These are phyloP conservation scores for Nicotiana obtusifolia DNA, from an alignment of 257 asterid species.

Conservation along the genomic window DNA sequence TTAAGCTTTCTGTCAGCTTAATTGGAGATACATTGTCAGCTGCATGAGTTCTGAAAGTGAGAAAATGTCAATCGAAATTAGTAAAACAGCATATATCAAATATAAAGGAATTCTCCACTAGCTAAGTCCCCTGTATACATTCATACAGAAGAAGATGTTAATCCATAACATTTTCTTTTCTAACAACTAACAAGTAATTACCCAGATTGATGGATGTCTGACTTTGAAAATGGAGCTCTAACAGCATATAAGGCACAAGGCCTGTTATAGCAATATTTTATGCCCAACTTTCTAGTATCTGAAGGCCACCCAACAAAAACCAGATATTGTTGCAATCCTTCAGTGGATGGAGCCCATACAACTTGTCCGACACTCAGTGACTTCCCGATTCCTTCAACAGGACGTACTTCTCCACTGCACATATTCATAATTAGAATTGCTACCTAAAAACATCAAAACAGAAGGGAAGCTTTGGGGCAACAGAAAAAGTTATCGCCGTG, in stretches of 20 bases:
- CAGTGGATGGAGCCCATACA: constrained; percentile 76
- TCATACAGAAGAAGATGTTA: neutral
- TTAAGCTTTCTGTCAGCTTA: constrained; percentile 55
- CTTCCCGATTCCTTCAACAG: constrained; percentile 56
- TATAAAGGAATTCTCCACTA: neutral
- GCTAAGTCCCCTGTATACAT: neutral
- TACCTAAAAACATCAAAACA: constrained; percentile 6
- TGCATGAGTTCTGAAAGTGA: constrained; percentile 34
- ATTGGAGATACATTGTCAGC: constrained; percentile 33
- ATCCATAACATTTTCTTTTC: neutral
- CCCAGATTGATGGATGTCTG: constrained; percentile 41
- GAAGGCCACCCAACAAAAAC: constrained; percentile 96
- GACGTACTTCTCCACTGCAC: constrained; percentile 72
- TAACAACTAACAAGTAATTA: constrained; percentile 13
- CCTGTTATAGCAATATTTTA: constrained; percentile 80
- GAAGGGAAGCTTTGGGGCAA: too few relatives aligned
- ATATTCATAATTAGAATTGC: constrained; percentile 1
- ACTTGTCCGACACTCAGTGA: constrained; percentile 83
- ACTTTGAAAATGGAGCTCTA: constrained; percentile 50
- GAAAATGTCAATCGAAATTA: neutral
- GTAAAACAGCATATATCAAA: neutral
- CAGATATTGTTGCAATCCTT: constrained; percentile 44
- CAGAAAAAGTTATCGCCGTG: too few relatives aligned
- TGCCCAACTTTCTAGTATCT: constrained; percentile 73
- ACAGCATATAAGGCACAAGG: constrained; percentile 87